phyloP scores from a whole-genome alignment of 1,284 basidiomycete genomes.

The Stereum hirsutum region DNA sequence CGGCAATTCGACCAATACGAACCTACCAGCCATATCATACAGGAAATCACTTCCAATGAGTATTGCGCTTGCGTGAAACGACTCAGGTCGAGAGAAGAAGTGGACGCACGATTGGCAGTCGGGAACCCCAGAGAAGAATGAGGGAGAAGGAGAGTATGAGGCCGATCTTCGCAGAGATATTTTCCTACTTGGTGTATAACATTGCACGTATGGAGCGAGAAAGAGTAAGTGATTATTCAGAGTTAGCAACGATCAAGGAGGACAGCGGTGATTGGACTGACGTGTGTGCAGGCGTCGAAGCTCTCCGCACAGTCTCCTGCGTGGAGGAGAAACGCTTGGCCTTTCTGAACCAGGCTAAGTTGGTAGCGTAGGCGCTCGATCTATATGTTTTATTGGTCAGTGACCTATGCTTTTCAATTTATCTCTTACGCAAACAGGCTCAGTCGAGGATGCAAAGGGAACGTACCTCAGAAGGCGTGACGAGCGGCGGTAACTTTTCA shows the following conservation, averaged over 20 bases:
- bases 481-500: conserved; percentile 72
- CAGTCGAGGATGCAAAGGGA: neutral
- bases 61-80: neutral
- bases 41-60: neutral
- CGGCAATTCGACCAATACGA: conserved; percentile 86
- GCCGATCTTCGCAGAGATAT: conserved; percentile 91
- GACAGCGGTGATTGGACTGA: conserved; percentile 27
- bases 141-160: conserved; percentile 93
- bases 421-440: neutral
- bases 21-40: conserved; percentile 36
- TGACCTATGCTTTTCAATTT: too few relatives aligned
- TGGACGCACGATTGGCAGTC: conserved; percentile 73
- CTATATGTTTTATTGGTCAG: conserved; percentile 29
- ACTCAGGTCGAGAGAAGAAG: conserved; percentile 11
- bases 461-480: conserved; percentile 79
- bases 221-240: neutral
- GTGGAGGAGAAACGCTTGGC: conserved; percentile 90
- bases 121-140: conserved; percentile 89
- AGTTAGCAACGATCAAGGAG: neutral
- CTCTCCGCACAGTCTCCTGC: conserved; percentile 97
- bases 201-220: neutral
- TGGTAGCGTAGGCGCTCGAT: conserved; percentile 83
- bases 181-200: conserved; percentile 46
- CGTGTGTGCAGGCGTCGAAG: conserved; percentile 86
- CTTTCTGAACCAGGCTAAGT: conserved; percentile 72